Base-by-base conservation (phyloP, 192 early-diverging fungal species). In the Coemansia sp. region DNA sequence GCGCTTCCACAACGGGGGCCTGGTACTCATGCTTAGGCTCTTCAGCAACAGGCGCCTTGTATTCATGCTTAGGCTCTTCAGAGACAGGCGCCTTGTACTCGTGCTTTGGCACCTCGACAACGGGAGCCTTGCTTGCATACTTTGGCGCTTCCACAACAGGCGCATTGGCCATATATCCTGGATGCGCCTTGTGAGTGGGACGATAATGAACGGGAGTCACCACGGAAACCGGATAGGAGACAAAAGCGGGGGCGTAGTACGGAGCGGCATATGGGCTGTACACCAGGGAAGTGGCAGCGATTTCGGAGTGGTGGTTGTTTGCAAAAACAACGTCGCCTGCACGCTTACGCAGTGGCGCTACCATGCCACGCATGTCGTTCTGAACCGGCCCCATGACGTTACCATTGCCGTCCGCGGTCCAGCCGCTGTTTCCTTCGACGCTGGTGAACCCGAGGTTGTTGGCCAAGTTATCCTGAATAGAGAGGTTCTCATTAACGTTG, bases 351-450 rank as follows among this genome's bases (percentile, higher is more conserved):
- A 63, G 41, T 34, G 34, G 55, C 33, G 14, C 17, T 1, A 9
- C 25, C 4, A 34, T 36, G 33, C 59, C 53, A n/a, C 57, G 56
- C 43, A 76, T 53, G 4, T 36, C 46, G 63, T 73, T 78, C 29
- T 66, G 66, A 8, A 69, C 61, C 11, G 75, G 23, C 0, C 70
- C 70, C 59, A 78, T 48, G 8, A 22, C 25, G 17, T 78, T 73
- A 3, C 41, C 25, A 10, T 72, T 62, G 41, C 75, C 75, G 20
- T 78, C 71, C 3, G 75, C 70, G 11, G 62, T 61, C 66, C 66
- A 72, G 45, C 75, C 75, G 53, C 42, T 66, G 61, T 70, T 70
- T 19, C 70, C 75, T 4, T 62, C 34, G 7, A 78, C 56, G 6
- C 25, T 50, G 34, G 33, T 61, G 11, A 66, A 23, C 2, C 62